These are phyloP conservation scores for Tuber microsphaerosporum DNA, from an alignment of 495 filamentous ascomycete genomes.

Conservation along the genomic window DNA sequence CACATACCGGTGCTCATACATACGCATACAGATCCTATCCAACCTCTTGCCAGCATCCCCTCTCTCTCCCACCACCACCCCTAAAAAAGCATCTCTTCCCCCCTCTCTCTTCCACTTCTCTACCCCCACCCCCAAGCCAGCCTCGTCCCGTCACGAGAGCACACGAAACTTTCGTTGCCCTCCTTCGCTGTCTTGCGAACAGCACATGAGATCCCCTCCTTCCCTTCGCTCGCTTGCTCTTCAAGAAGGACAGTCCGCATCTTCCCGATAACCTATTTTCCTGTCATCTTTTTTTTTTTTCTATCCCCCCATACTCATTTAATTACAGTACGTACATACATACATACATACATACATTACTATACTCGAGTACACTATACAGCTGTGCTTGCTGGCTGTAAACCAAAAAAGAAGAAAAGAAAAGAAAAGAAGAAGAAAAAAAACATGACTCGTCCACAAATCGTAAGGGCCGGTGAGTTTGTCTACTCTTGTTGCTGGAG, in stretches of 20 bases:
- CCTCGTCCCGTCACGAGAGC: constrained; percentile 32
- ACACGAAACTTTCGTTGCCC: constrained; percentile 28
- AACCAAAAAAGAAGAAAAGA: neutral
- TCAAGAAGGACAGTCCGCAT: constrained; percentile 1
- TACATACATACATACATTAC: constrained; percentile 1
- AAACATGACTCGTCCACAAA: constrained; percentile 42
- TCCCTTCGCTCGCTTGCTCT: neutral
- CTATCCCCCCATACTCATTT: constrained; percentile 19
- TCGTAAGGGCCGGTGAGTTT: constrained; percentile 38
- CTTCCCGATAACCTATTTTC: constrained; percentile 3
- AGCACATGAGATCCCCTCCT: constrained; percentile 32
- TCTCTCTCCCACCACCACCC: constrained; percentile 4
- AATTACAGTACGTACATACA: neutral
- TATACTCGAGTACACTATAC: neutral
- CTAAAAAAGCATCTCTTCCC: constrained; percentile 17
- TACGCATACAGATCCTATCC: constrained; percentile 6
- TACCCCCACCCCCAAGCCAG: constrained; percentile 11
- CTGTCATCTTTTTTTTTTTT: neutral
- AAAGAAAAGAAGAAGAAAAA: neutral
- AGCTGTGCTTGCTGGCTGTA: constrained; percentile 1
- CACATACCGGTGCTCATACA: neutral
- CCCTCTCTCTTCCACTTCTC: neutral
- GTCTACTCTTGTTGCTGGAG: neutral
- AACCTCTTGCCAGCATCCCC: constrained; percentile 11
- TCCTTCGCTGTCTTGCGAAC: constrained; percentile 27